Base-by-base conservation (phyloP, 306 rosid genomes). In the Cyclanthera cordifolia region DNA sequence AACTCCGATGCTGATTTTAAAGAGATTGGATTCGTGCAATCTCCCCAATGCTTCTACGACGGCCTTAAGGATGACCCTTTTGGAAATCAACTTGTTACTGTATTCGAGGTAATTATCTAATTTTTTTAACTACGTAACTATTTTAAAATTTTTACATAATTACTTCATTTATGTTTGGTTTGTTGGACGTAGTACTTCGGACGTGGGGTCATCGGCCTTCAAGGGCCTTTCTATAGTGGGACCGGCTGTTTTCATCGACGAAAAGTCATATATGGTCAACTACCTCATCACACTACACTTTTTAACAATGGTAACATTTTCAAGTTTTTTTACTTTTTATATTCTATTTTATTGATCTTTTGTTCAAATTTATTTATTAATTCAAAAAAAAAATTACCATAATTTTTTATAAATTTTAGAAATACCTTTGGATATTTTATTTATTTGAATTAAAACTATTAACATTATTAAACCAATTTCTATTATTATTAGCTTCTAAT, bases 11-110 rank as follows among this genome's bases (percentile, higher is more conserved):
- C 56, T 8, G 72, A 76, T 34, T 15, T 3, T 2, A 65, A 66
- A n/a, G 86, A 86, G 19, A 77, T 81, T 16, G 94, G 93, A n/a
- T 91, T 75, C 73, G 93, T 47, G 37, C 97, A 88, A 37, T 77
- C 68, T 71, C 77, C 76, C 4, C 95, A 79, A 6, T 11, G 34
- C 25, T 88, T 91, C 71, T 83, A 81, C 3, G 88, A 81, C 30
- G 79, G 77, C 5, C 47, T 80, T 0, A 82, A 91, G 54, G 94
- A 91, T 24, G 95, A 91, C 24, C 85, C 91, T 2, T 86, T 77
- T 13, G 97, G 91, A 53, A 86, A 86, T 75, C 97, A 86, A 43
- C 25, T 72, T 1, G 63, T 15, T 7, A 72, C 82, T 39, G 0
- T 27, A 4, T 75, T n/a, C 52, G 9, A 37, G 77, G 88, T 88